Evolutionary conservation across 1,284 basidiomycete genomes (phyloP), one percentile per base, ranked within the genome.

Genomic region (Apiotrichum brassicae): DNA sequence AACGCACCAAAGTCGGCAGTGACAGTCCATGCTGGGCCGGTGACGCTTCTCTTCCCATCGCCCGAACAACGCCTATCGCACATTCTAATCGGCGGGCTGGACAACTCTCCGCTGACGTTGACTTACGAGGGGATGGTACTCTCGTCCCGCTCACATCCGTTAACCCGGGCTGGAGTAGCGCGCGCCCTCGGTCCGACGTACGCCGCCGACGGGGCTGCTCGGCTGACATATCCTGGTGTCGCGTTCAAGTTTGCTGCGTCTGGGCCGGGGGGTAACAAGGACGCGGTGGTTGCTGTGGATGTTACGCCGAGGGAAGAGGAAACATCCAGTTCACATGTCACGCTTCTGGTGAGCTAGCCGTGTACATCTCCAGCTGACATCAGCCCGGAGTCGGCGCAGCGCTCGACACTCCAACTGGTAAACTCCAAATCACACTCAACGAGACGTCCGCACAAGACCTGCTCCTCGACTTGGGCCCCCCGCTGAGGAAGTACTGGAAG

Each of bases 141-240:
- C 3, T 82, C 82, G 0, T 61, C 61, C 0, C 46, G 81, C 78
- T 22, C 72, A 72, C 51, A 77, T 78, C 39, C 80, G 1, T 72
- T 90, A 13, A 78, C 81, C 25, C 78, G 84, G 41, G 79, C 85
- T 0, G 78, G 78, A 33, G 83, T 91, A 3, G 84, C 80, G 51
- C 78, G 82, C 38, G 80, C 81, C 6, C 87, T 92, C 65, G 88
- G 88, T 0, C 89, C 89, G 6, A 91, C 89, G 0, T 91, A 85
- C 33, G 83, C 86, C 49, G 81, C 83, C 56, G 50, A 49, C 28
- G 53, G 60, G 3, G 49, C 48, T 12, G 49, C 38, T 6, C 60
- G 51, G 19, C 51, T 67, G 28, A 48, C 50, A 68, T 91, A 64
- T 69, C 89, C 89, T 0, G 89, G 88, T 0, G 77, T 91, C 20